Evolutionary conservation across 2,329 filamentous ascomycete genomes (phyloP), one percentile per base, ranked within the genome.

Genomic region (Talaromyces sp.): DNA sequence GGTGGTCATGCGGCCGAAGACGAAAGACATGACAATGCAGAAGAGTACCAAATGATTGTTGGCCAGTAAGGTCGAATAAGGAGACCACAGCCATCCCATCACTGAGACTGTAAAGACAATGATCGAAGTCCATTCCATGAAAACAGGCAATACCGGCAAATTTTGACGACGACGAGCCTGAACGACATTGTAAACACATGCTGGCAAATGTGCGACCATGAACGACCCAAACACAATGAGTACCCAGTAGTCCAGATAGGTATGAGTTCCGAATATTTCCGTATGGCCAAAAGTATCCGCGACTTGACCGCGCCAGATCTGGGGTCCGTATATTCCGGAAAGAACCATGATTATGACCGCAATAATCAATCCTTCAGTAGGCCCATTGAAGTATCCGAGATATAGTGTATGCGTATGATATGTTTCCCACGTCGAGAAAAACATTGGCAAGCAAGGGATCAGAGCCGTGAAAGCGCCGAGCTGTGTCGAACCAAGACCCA

Each of bases 371-470:
- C 95, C 95, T 82, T 99, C 95, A 73, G 95, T 99, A 1, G 95
- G 95, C 0, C 95, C 95, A 77, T 99, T 99, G 86, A 99, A 90
- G 76, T 94, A 92, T 63, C 95, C 95, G 13, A 99, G 87, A 78
- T 97, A 99, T 6, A 99, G 83, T 0, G 95, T 98, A 78, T 99
- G 95, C 5, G 95, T 97, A 80, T 99, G 95, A 78, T 97, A 99
- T 0, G 95, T 99, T 81, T 99, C 95, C 95, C 95, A 99, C 1
- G 95, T 99, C 3, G 94, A 97, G 81, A 99, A 97, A 84, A 97
- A 99, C 95, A 99, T 99, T 67, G 95, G 92, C 52, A 99, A 82
- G 71, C 93, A 96, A 1, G 95, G 95, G 67, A 94, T 88, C 50
- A 99, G 83, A 1, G 93, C 93, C 0, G 95, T 98, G 76, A 97